Evolutionary conservation across 129 eudicot genomes (phyloP), one percentile per base, ranked within the genome.

Genomic region (Artemisia annua): DNA sequence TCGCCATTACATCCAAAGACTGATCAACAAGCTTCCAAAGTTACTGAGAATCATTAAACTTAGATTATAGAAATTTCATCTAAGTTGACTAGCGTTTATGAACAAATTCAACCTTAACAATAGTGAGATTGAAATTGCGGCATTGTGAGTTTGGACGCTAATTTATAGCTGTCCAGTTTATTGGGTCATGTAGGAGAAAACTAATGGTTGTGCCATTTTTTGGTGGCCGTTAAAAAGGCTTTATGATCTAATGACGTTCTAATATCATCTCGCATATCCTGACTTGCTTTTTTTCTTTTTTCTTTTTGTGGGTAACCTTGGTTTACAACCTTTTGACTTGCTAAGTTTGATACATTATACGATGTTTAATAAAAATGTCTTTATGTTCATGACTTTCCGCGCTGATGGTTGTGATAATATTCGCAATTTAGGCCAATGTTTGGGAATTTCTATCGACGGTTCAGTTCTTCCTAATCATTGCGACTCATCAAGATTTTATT

Each of bases 1-100:
- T 91, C 0, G 82, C 84, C 13, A 77, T 91, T 28, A 80, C 91
- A 28, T 87, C 91, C 39, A 87, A 91, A 72, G 87, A 81, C 75
- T 85, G 78, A 81, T 59, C 48, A 17, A 20, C 56, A 35, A 63
- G 70, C 61, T 28, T 63, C 78, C 64, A 17, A 51, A 70, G 35
- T 56, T 56, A 11, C 54, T n/a, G 13, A 18, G 20, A 51, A 35
- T 48, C 15, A 67, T 59, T 13, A 17, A 16, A 20, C 19, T 20
- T 18, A 43, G 17, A 44, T 24, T 24, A 61, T 61, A 43, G 57
- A 69, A 43, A 49, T 30, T 67, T 67, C 35, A 17, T 75, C 46
- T 4, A 39, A 51, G 55, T 59, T 4, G 48, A 61, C 55, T 50
- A 69, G 44, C 13, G 16, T 61, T 35, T 70, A 26, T 44, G 66